phyloP scores from a whole-genome alignment of 768 basidiomycete species.

The Fomitopsis pulvina region DNA sequence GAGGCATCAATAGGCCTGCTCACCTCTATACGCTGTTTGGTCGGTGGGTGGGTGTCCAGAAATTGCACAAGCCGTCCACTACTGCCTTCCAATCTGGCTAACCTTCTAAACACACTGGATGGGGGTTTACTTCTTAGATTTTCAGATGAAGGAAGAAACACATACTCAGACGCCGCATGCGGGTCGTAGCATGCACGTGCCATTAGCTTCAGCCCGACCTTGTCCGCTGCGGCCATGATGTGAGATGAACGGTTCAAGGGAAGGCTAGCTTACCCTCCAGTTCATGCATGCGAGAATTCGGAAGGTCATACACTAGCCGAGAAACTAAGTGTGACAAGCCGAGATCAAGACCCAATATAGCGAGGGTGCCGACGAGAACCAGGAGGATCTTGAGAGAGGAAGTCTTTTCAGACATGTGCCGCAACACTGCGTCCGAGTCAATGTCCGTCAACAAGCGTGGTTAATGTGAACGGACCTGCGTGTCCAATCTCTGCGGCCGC shows the following conservation, averaged over 20 bases:
- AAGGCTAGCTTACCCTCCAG: slow-evolving; percentile 52
- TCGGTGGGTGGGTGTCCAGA: slow-evolving; percentile 76
- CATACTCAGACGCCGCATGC: slow-evolving; percentile 62
- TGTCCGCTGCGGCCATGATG: slow-evolving; percentile 54
- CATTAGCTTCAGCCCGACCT: slow-evolving; percentile 76
- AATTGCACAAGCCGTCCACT: slow-evolving; percentile 42
- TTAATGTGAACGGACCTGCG: slow-evolving; percentile 36
- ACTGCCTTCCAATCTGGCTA: slow-evolving; percentile 49
- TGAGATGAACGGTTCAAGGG: too few species aligned
- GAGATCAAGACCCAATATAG: slow-evolving; percentile 48
- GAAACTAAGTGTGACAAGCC: slow-evolving; percentile 43
- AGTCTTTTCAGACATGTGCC: slow-evolving; percentile 44
- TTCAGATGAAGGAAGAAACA: neutral
- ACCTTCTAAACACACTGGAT: slow-evolving; percentile 61
- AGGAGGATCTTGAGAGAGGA: slow-evolving; percentile 38
- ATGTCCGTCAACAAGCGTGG: neutral
- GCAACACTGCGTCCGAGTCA: slow-evolving; percentile 38
- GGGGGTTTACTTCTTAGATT: neutral
- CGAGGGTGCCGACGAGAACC: slow-evolving; percentile 34
- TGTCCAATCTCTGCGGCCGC: slow-evolving; percentile 67
- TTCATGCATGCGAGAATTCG: slow-evolving; percentile 80
- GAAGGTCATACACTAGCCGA: slow-evolving; percentile 57
- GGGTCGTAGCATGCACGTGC: slow-evolving; percentile 87
- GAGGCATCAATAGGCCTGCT: slow-evolving; percentile 12
- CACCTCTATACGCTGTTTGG: slow-evolving; percentile 66